Evolutionary conservation across 139 green algal genomes (phyloP).

Genomic region (Chlamydomonas eustigma): DNA sequence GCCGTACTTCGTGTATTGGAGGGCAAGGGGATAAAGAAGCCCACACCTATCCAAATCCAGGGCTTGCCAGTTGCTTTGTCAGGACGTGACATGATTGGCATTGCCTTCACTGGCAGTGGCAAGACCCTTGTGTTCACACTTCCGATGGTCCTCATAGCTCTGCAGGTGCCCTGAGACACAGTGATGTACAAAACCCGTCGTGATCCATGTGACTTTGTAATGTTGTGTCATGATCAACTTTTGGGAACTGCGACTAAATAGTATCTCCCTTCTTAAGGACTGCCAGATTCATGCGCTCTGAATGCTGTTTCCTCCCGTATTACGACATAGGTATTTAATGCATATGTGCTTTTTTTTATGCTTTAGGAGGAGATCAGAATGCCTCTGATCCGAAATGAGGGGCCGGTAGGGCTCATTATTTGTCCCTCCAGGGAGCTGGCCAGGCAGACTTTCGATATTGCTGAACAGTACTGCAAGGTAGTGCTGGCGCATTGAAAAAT

Average conservation of each 20-base stretch:
- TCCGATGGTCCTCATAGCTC: conserved; percentile 84
- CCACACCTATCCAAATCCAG: conserved; percentile 95
- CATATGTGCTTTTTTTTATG: neutral
- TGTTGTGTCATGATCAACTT: too few relatives aligned
- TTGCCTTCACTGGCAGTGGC: conserved; percentile 92
- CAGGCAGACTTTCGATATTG: conserved; percentile 81
- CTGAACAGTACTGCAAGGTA: conserved; percentile 56
- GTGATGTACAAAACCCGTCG: too few relatives aligned
- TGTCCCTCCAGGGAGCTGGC: conserved; percentile 95
- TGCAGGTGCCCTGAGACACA: too few relatives aligned
- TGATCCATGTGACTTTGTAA: too few relatives aligned
- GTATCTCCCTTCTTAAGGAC: too few relatives aligned
- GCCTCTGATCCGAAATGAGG: conserved; percentile 78
- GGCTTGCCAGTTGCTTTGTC: conserved; percentile 88
- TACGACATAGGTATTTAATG: too few relatives aligned
- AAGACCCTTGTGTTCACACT: conserved; percentile 96
- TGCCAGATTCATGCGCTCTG: too few relatives aligned
- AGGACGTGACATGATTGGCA: conserved; percentile 97
- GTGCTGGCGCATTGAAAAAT: too few relatives aligned
- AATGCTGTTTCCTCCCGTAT: too few relatives aligned
- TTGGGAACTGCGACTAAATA: too few relatives aligned
- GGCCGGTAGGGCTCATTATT: conserved; percentile 87
- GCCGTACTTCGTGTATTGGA: conserved; percentile 66
- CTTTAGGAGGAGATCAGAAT: conserved; percentile 62
- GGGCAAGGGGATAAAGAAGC: conserved; percentile 78